Base-by-base conservation (phyloP, 1,284 basidiomycete genomes). In the Ustilago esculenta region DNA sequence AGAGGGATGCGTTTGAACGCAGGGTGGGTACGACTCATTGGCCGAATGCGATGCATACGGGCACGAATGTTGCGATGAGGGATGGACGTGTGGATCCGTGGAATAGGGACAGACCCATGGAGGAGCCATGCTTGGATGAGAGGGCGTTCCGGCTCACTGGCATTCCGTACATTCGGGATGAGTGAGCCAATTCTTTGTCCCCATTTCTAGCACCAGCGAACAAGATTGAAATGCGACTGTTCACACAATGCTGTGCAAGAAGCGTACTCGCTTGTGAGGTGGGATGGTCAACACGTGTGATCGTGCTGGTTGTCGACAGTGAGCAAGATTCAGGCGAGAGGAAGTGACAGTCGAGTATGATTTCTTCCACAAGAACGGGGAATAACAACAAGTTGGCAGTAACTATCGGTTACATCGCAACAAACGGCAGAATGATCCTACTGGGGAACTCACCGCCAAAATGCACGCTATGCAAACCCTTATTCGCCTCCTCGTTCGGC, bases 81-180 rank as follows among this genome's bases (percentile, higher is more conserved):
- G 51, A 59, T 27, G 39, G 43, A 18, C n/a, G 24, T 3, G 34
- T 37, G 17, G 48, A 53, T 23, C 54, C 54, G 17, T 27, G 44
- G 29, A 53, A 59, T 21, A 50, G 56, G 5, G 45, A 57, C 27
- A 30, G 54, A 9, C 54, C 54, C 14, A 37, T 53, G 6, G 48
- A 57, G 25, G 48, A 53, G 35, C 54, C 54, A 20, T 42, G 45
- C 45, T 45, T 57, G 15, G 32, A 41, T 37, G 54, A 57, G 39
- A 35, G 54, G 2, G 54, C 48, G 20, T 47, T 44, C 37, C 24
- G 30, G 9, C 37, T 57, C 10, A 57, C 54, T 1, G 54, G 54
- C 32, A 57, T 57, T 17, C 54, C 54, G n/a, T 57, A 57, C 45
- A 57, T 57, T n/a, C n/a, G n/a, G n/a, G n/a, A n/a, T n/a, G n/a